phyloP scores from a whole-genome alignment of 2,329 filamentous ascomycete species.

The Hymenotorrendiella dingleyae region DNA sequence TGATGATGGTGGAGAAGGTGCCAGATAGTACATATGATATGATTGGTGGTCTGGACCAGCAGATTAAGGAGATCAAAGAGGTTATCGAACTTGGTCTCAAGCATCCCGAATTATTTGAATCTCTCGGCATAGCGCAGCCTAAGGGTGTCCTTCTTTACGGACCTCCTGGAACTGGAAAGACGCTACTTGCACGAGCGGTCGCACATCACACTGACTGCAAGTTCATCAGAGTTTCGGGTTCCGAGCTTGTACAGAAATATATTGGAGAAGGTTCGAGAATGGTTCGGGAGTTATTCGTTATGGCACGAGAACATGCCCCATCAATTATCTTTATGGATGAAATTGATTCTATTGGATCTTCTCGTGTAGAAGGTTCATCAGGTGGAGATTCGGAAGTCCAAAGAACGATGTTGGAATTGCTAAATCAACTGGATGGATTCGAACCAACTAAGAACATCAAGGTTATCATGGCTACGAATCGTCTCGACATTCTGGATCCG shows the following conservation, averaged over 20 bases:
- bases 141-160: slow-evolving; percentile 97
- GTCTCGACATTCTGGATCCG: slow-evolving; percentile 93
- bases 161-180: slow-evolving; percentile 95
- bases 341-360: slow-evolving; percentile 97
- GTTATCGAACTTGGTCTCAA: slow-evolving; percentile 98
- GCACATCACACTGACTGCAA: slow-evolving; percentile 99
- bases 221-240: slow-evolving; percentile 95
- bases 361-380: slow-evolving; percentile 89
- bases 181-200: slow-evolving; percentile 86
- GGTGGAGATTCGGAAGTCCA: slow-evolving; percentile 97
- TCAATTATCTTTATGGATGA: slow-evolving; percentile 99
- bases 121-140: slow-evolving; percentile 95
- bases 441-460: slow-evolving; percentile 99
- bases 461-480: slow-evolving; percentile 99
- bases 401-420: slow-evolving; percentile 94
- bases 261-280: slow-evolving; percentile 97
- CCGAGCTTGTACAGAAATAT: slow-evolving; percentile 97
- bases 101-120: slow-evolving; percentile 97
- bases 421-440: slow-evolving; percentile 98
- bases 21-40: slow-evolving; percentile 99
- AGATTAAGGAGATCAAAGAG: slow-evolving; percentile 99
- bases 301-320: slow-evolving; percentile 95
- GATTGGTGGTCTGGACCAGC: slow-evolving; percentile 97
- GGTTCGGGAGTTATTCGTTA: slow-evolving; percentile 98
- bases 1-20: slow-evolving; percentile 99